phyloP scores from a whole-genome alignment of 2,329 filamentous ascomycete species.

The Cladosporium sp. region DNA sequence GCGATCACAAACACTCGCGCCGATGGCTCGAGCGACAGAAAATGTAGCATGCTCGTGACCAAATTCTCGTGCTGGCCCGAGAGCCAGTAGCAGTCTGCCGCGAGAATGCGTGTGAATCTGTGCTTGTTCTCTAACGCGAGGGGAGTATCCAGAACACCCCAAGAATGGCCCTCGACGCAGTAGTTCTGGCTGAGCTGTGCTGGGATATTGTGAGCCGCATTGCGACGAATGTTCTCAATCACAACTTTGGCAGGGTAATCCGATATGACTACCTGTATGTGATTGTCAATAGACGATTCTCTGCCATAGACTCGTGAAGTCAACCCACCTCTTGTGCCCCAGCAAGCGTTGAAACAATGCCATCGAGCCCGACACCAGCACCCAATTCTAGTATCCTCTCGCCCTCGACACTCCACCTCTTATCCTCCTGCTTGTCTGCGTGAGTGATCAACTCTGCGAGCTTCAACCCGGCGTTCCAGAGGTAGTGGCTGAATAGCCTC shows the following conservation, averaged over 20 bases:
- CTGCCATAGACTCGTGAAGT: background rate
- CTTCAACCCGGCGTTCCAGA: conserved; percentile 63
- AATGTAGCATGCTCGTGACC: conserved; percentile 58
- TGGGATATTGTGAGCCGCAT: conserved; percentile 52
- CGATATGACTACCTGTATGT: conserved; percentile 45
- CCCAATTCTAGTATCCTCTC: conserved; percentile 61
- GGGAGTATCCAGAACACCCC: conserved; percentile 52
- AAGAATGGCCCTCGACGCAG: conserved; percentile 57
- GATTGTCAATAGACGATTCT: background rate
- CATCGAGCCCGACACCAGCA: conserved; percentile 51
- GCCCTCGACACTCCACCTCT: conserved; percentile 46
- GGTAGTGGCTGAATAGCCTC: conserved; percentile 64
- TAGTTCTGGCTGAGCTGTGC: conserved; percentile 34
- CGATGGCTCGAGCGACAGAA: conserved; percentile 45
- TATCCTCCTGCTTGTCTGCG: conserved; percentile 24
- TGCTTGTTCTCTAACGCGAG: conserved; percentile 38
- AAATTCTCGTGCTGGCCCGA: conserved; percentile 66
- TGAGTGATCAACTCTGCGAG: conserved; percentile 41
- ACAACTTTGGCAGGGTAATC: conserved; percentile 65
- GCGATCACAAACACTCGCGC: conserved; percentile 62
- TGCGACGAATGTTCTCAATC: conserved; percentile 54
- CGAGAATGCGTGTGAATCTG: conserved; percentile 60
- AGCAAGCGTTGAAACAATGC: conserved; percentile 43
- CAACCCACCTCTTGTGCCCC: conserved; percentile 36
- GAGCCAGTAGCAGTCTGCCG: conserved; percentile 74